Conservation (phyloP, 768 basidiomycete species). For the Vararia minispora region DNA sequence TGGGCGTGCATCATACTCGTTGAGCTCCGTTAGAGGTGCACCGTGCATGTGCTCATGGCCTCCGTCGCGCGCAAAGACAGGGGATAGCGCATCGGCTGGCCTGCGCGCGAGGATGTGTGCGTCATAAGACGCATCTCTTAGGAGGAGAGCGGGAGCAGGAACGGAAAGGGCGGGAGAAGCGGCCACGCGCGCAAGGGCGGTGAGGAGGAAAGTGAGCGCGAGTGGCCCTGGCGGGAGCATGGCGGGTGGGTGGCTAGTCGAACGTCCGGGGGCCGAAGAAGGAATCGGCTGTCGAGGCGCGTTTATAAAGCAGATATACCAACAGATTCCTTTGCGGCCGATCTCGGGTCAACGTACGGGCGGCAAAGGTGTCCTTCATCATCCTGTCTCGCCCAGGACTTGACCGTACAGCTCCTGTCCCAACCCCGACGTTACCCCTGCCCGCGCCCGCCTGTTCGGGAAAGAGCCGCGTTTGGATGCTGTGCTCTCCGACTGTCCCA, state of each 20-base stretch:
- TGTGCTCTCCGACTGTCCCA: too few species aligned
- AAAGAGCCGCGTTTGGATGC: too few species aligned
- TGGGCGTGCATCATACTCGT: slow-evolving; percentile 65
- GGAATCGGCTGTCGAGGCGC: slow-evolving; percentile 1
- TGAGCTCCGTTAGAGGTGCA: slow-evolving; percentile 47
- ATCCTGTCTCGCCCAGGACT: too few species aligned
- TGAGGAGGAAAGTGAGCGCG: slow-evolving; percentile 6
- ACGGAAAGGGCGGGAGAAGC: slow-evolving; percentile 6
- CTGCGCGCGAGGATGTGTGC: background rate
- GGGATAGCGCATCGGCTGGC: slow-evolving; percentile 1
- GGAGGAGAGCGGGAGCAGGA: background rate
- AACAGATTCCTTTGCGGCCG: slow-evolving; percentile 4
- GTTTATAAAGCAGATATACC: slow-evolving; percentile 1
- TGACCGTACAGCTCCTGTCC: too few species aligned
- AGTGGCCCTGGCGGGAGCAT: slow-evolving; percentile 12
- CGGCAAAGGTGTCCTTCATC: too few species aligned
- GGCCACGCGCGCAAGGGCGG: slow-evolving; percentile 11
- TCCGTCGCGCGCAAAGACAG: slow-evolving; percentile 21
- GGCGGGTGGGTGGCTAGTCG: slow-evolving; percentile 3
- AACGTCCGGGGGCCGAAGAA: background rate
- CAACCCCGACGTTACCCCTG: too few species aligned
- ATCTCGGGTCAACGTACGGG: slow-evolving; percentile 11
- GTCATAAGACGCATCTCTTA: background rate
- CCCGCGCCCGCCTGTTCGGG: too few species aligned
- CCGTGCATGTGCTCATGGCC: slow-evolving; percentile 33